Evolutionary conservation across 2,329 filamentous ascomycete species (phyloP).

Genomic region (Alternaria dauci): DNA sequence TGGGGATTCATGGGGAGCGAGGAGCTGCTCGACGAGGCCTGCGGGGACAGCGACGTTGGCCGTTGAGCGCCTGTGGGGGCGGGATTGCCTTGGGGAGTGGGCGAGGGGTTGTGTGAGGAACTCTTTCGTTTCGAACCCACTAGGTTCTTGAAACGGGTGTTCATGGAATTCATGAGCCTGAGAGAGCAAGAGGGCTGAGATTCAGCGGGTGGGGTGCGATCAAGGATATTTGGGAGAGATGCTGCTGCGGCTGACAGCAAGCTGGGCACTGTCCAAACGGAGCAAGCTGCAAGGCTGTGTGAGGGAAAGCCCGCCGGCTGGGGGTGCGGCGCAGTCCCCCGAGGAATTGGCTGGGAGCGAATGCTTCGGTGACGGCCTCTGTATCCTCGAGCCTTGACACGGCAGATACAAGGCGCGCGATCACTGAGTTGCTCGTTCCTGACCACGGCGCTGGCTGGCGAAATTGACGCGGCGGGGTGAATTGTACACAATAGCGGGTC

Average conservation of each 20-base stretch:
- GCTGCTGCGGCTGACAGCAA: constrained; percentile 42
- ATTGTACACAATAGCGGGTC: constrained; percentile 17
- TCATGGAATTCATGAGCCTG: constrained; percentile 76
- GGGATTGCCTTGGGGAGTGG: constrained; percentile 43
- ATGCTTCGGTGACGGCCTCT: background rate
- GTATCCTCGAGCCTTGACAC: constrained; percentile 3
- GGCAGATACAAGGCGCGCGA: constrained; percentile 8
- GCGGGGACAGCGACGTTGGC: constrained; percentile 51
- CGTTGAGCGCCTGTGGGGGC: constrained; percentile 51
- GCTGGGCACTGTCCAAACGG: constrained; percentile 31
- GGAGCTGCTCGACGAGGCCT: constrained; percentile 49
- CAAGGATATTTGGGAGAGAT: constrained; percentile 34
- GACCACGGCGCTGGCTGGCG: constrained; percentile 11
- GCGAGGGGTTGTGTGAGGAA: constrained; percentile 62
- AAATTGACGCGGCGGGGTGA: constrained; percentile 22
- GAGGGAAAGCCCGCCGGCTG: constrained; percentile 23
- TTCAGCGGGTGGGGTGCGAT: constrained; percentile 34
- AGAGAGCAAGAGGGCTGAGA: constrained; percentile 28
- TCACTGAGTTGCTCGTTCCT: background rate
- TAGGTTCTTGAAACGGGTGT: constrained; percentile 79
- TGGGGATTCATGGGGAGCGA: constrained; percentile 63
- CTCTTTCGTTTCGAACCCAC: constrained; percentile 81
- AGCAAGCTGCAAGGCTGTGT: constrained; percentile 28
- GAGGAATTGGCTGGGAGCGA: constrained; percentile 10
- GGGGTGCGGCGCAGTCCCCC: constrained; percentile 20